These are phyloP conservation scores for Yarrowia alimentaria DNA, from an alignment of 805 yeast genomes.

Conservation along the genomic window DNA sequence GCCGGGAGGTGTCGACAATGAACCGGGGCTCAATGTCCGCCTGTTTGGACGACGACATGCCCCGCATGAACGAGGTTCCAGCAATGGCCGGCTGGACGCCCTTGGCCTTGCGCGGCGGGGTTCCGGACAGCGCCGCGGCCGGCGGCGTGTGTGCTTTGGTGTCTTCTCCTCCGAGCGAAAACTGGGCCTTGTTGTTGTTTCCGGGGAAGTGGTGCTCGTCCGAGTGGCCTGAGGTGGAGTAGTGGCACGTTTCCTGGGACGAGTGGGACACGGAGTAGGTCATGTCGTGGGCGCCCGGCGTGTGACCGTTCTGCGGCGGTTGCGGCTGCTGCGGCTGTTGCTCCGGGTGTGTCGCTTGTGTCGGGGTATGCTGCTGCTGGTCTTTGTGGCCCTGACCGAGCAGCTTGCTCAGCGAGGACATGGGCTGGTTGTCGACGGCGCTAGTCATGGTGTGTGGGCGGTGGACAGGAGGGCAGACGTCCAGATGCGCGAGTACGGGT, in stretches of 20 bases:
- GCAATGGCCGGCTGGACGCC: slow-evolving; percentile 30
- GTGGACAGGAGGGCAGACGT: no score
- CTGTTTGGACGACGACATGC: slow-evolving; percentile 40
- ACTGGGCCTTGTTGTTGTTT: slow-evolving; percentile 20
- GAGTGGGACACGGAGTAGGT: neutral
- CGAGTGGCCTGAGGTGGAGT: slow-evolving; percentile 29
- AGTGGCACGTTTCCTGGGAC: slow-evolving; percentile 25
- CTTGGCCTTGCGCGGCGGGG: slow-evolving; percentile 25
- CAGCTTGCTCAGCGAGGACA: slow-evolving; percentile 31
- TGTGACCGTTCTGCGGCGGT: no score
- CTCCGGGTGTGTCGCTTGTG: no score
- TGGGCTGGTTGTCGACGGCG: slow-evolving; percentile 25
- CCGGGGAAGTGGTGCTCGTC: slow-evolving; percentile 5
- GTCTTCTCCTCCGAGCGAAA: slow-evolving; percentile 23
- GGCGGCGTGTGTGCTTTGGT: no score
- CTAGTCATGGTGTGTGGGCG: slow-evolving; percentile 26
- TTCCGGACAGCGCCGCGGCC: no score
- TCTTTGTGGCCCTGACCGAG: no score
- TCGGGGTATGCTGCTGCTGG: no score
- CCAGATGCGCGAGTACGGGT: no score
- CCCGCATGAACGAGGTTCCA: slow-evolving; percentile 29
- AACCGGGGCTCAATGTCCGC: slow-evolving; percentile 79
- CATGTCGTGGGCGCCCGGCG: no score
- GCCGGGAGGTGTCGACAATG: slow-evolving; percentile 74
- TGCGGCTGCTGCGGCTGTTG: slow-evolving; percentile 1